Conservation (phyloP, 129 eudicot species). For the Glebionis coronaria region DNA sequence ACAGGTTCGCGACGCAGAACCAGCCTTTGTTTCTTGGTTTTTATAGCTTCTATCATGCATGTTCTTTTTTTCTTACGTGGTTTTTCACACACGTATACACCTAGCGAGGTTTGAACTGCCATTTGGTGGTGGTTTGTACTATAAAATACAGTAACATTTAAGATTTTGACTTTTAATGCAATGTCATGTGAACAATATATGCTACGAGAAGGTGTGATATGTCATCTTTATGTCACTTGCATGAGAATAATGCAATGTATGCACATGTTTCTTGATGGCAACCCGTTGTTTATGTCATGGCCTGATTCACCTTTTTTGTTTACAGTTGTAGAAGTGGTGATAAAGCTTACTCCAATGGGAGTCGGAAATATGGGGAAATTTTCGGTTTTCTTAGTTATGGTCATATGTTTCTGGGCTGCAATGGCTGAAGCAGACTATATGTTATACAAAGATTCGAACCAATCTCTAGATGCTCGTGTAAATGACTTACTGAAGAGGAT, state of each 20-base stretch:
- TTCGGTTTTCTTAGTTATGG: constrained; percentile 20
- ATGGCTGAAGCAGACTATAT: constrained; percentile 40
- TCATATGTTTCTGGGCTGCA: constrained; percentile 39
- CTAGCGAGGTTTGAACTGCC: no score
- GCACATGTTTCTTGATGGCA: not conserved
- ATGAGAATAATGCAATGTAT: not conserved
- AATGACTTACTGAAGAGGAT: constrained; percentile 54
- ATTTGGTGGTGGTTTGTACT: no score
- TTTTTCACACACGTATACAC: no score
- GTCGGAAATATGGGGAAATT: constrained; percentile 20
- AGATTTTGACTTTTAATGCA: constrained; percentile 16
- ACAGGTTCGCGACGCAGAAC: not conserved
- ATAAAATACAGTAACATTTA: not conserved
- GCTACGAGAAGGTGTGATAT: not conserved
- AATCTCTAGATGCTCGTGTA: constrained; percentile 38
- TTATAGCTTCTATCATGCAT: no score
- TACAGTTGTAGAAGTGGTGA: not conserved
- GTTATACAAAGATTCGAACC: constrained; percentile 62
- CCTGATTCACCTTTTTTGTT: constrained; percentile 21
- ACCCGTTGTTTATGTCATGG: not conserved
- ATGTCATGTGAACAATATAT: constrained; percentile 11
- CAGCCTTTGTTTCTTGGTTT: no score
- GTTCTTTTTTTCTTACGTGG: no score
- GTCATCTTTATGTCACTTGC: constrained; percentile 13
- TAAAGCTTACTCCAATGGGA: constrained; percentile 1